Conservation (phyloP, 2,329 filamentous ascomycete species). For the Aspergillus ibericus region DNA sequence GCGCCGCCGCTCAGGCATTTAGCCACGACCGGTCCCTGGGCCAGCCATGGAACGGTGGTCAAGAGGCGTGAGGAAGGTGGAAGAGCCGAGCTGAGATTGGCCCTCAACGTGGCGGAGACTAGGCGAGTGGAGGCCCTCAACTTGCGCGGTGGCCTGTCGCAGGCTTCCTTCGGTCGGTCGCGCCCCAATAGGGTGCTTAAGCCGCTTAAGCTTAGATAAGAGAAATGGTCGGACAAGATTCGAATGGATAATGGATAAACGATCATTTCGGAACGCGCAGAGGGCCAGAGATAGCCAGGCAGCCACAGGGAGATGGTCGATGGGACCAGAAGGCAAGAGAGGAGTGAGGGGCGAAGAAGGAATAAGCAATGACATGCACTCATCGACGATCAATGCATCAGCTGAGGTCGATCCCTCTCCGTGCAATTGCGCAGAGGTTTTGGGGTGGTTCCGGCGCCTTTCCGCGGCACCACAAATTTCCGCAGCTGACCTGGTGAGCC, state of each 20-base stretch:
- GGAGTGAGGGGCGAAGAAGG: too few relatives aligned
- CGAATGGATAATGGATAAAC: background rate
- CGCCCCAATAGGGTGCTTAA: background rate
- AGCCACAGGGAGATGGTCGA: too few relatives aligned
- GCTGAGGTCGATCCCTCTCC: too few relatives aligned
- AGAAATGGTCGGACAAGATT: background rate
- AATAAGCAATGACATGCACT: too few relatives aligned
- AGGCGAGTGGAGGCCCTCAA: background rate
- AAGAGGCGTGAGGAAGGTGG: background rate
- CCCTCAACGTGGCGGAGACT: background rate
- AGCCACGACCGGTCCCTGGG: background rate
- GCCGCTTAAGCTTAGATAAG: slow-evolving; percentile 2
- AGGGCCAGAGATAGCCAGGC: too few relatives aligned
- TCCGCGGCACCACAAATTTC: too few relatives aligned
- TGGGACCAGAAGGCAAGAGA: too few relatives aligned
- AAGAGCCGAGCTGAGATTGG: background rate
- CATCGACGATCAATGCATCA: too few relatives aligned
- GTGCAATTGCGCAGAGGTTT: too few relatives aligned
- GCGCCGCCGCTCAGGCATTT: background rate
- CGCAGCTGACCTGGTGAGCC: too few relatives aligned
- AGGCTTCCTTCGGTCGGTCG: background rate
- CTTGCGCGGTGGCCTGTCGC: background rate
- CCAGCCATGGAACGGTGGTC: background rate
- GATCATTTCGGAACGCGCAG: too few relatives aligned
- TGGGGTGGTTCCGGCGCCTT: too few relatives aligned